A percentile compares a stretch with the other conserved stretches of the same genome.
Evolutionary conservation across 1,284 basidiomycete species (phyloP).

Genomic region (Trichosporon asahii): DNA sequence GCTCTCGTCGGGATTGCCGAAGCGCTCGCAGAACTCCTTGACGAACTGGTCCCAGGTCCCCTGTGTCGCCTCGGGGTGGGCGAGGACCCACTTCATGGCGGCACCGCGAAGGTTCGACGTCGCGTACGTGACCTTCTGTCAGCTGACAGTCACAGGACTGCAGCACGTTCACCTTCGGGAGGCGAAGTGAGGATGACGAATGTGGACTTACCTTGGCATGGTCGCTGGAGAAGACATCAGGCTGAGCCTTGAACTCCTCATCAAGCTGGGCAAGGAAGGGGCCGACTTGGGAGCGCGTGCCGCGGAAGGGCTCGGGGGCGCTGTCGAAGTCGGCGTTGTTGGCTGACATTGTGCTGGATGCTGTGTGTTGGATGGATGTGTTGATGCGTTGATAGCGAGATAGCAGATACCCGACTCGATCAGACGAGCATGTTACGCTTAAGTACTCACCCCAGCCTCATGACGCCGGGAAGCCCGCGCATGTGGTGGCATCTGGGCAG

Average conservation of each 20-base stretch:
- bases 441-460: slow-evolving; percentile 68
- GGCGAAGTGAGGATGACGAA: slow-evolving; percentile 23
- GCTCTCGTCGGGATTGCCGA: slow-evolving; percentile 24
- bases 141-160: slow-evolving; percentile 17
- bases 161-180: too few relatives aligned
- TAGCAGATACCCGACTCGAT: slow-evolving; percentile 34
- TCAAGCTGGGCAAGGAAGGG: slow-evolving; percentile 21
- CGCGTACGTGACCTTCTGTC: slow-evolving; percentile 25
- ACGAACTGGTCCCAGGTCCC: slow-evolving; percentile 14
- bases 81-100: slow-evolving; percentile 23
- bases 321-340: slow-evolving; percentile 22
- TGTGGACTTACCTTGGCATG: slow-evolving; percentile 29
- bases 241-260: slow-evolving; percentile 31
- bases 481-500: slow-evolving; percentile 45
- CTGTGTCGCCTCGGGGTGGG: slow-evolving; percentile 17
- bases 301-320: slow-evolving; percentile 18
- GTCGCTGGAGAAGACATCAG: slow-evolving; percentile 35
- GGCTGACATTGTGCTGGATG: slow-evolving; percentile 14
- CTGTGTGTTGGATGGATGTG: slow-evolving; percentile 16
- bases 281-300: slow-evolving; percentile 17
- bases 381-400: slow-evolving; percentile 15
- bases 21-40: slow-evolving; percentile 17
- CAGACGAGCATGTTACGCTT: slow-evolving; percentile 56
- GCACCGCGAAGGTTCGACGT: slow-evolving; percentile 20
- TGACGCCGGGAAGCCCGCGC: slow-evolving; percentile 65